These are phyloP conservation scores for Cyclostephanos tholiformis DNA, from an alignment of 108 stramenopile genomes.

Conservation along the genomic window DNA sequence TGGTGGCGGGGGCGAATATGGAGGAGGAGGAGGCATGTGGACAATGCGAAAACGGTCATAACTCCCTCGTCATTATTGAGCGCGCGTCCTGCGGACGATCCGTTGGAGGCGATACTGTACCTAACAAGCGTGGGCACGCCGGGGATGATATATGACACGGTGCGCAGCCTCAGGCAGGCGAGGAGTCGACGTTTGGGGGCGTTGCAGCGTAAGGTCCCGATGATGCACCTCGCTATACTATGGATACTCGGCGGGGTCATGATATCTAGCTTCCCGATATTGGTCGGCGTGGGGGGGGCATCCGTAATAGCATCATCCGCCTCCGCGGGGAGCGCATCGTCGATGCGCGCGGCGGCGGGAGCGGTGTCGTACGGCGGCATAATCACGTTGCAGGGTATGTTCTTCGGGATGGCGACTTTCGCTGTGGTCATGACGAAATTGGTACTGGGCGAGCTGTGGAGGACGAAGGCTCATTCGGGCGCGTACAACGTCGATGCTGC, in stretches of 20 bases:
- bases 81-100: conserved; percentile 80
- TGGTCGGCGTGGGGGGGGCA: conserved; percentile 71
- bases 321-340: too few relatives aligned
- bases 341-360: background rate
- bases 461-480: conserved; percentile 55
- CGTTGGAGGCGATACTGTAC: conserved; percentile 83
- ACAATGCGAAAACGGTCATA: conserved; percentile 50
- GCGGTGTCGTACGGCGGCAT: conserved; percentile 16
- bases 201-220: conserved; percentile 81
- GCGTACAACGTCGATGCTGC: conserved; percentile 84
- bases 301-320: too few relatives aligned
- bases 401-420: conserved; percentile 57
- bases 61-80: conserved; percentile 72
- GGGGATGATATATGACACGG: conserved; percentile 80
- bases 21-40: background rate
- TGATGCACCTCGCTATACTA: conserved; percentile 67
- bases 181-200: conserved; percentile 77
- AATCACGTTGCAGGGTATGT: conserved; percentile 47
- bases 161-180: conserved; percentile 77
- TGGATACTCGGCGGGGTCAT: conserved; percentile 69
- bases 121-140: conserved; percentile 87
- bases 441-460: conserved; percentile 71
- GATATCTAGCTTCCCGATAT: conserved; percentile 72
- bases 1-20: background rate
- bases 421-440: conserved; percentile 69